Percentiles rank a stretch among this genome's conserved stretches.
phyloP scores from a whole-genome alignment of 352 stramenopile species.

The Phytophthora brassicae region DNA sequence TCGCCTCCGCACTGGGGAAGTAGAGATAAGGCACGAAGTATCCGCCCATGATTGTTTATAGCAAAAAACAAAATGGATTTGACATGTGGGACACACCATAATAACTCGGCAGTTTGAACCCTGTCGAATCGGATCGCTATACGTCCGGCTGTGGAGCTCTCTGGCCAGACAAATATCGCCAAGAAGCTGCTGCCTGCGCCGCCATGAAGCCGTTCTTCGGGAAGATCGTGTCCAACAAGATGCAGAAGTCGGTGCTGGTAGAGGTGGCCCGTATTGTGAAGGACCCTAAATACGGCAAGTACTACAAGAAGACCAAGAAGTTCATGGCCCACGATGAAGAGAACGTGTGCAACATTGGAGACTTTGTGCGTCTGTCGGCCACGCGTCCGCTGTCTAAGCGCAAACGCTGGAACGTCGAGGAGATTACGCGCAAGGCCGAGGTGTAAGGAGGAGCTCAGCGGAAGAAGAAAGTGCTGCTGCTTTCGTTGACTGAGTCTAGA shows the following conservation, averaged over 20 bases:
- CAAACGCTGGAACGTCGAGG: conserved; percentile 89
- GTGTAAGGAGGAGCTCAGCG: conserved; percentile 44
- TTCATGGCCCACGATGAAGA: conserved; percentile 98
- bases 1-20: conserved; percentile 50
- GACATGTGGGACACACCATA: conserved; percentile 22
- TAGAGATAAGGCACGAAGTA: conserved; percentile 83
- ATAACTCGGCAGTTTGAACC: too few species aligned
- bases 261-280: conserved; percentile 93
- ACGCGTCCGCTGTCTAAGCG: conserved; percentile 86
- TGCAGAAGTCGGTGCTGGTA: conserved; percentile 96
- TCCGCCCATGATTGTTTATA: conserved; percentile 24
- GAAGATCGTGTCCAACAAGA: conserved; percentile 96
- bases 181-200: neutral
- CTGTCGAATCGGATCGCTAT: neutral
- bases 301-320: conserved; percentile 96
- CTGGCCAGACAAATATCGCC: conserved; percentile 27
- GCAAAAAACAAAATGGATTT: conserved; percentile 7
- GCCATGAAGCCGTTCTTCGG: conserved; percentile 92
- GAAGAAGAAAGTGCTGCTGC: neutral
- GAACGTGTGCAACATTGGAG: conserved; percentile 91
- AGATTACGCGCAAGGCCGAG: conserved; percentile 88
- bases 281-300: conserved; percentile 94
- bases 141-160: conserved; percentile 15
- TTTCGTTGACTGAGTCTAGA: too few species aligned
- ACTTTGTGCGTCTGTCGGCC: conserved; percentile 76